Evolutionary conservation across 352 stramenopile species (phyloP).

Genomic region (Pythium sukuiense): DNA sequence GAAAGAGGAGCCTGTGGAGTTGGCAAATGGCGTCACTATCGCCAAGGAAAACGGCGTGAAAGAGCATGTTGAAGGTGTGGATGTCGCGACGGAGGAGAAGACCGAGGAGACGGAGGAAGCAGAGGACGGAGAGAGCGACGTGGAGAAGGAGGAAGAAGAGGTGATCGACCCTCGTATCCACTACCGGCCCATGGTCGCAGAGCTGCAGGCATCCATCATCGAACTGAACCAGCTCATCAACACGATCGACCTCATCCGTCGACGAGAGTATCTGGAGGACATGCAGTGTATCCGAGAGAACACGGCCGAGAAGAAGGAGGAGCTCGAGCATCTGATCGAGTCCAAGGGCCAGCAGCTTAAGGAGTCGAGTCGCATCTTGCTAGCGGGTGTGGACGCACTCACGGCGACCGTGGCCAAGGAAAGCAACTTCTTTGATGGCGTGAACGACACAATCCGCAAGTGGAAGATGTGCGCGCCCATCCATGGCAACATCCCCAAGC

Average conservation of each 20-base stretch:
- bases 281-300: constrained; percentile 87
- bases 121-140: constrained; percentile 28
- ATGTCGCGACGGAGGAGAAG: constrained; percentile 10
- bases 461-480: constrained; percentile 88
- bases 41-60: constrained; percentile 26
- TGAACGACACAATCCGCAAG: constrained; percentile 75
- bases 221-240: constrained; percentile 88
- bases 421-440: constrained; percentile 81
- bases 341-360: constrained; percentile 75
- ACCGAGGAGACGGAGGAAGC: constrained; percentile 18
- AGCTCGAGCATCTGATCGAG: constrained; percentile 78
- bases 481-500: constrained; percentile 86
- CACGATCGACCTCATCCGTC: constrained; percentile 82
- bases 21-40: constrained; percentile 2
- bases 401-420: constrained; percentile 77
- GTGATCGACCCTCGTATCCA: constrained; percentile 86
- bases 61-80: constrained; percentile 7
- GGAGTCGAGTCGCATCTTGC: constrained; percentile 72
- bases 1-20: constrained; percentile 5
- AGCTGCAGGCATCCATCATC: constrained; percentile 75
- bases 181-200: constrained; percentile 81
- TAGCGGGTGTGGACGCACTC: constrained; percentile 68
- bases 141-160: constrained; percentile 44
- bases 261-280: constrained; percentile 80
- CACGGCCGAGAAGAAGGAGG: constrained; percentile 76